Percentiles rank a stretch among this genome's conserved stretches.
Conservation (phyloP, 2,329 filamentous ascomycete species). For the Trichoderma asperellum region DNA sequence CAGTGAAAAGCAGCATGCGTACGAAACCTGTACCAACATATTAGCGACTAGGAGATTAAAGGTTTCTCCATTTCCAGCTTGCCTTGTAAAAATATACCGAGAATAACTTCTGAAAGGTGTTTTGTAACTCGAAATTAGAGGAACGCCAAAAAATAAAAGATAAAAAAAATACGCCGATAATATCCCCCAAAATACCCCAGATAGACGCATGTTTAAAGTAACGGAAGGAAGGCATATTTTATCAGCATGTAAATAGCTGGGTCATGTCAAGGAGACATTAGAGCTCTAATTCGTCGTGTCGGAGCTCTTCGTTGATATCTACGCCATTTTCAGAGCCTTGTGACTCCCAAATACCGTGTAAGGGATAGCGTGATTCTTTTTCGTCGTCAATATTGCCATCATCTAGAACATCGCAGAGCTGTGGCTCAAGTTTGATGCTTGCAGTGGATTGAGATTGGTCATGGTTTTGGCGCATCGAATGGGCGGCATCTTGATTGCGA, state of each 20-base stretch:
- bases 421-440: constrained; percentile 37
- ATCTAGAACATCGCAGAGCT: constrained; percentile 36
- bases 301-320: constrained; percentile 34
- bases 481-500: constrained; percentile 31
- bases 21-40: background rate
- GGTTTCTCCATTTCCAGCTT: background rate
- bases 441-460: constrained; percentile 18
- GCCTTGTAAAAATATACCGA: background rate
- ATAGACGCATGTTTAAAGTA: background rate
- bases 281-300: constrained; percentile 36
- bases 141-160: background rate
- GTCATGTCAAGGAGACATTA: constrained; percentile 27
- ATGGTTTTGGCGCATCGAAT: constrained; percentile 31
- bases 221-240: background rate
- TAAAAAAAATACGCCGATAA: background rate
- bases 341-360: constrained; percentile 35
- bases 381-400: constrained; percentile 30
- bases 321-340: constrained; percentile 33
- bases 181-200: background rate
- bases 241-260: background rate
- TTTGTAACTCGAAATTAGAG: background rate
- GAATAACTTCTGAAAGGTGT: background rate
- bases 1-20: background rate
- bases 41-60: background rate
- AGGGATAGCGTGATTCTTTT: constrained; percentile 35